These are phyloP conservation scores for Auricularia auricula-judae DNA, from an alignment of 768 basidiomycete species.

Conservation along the genomic window DNA sequence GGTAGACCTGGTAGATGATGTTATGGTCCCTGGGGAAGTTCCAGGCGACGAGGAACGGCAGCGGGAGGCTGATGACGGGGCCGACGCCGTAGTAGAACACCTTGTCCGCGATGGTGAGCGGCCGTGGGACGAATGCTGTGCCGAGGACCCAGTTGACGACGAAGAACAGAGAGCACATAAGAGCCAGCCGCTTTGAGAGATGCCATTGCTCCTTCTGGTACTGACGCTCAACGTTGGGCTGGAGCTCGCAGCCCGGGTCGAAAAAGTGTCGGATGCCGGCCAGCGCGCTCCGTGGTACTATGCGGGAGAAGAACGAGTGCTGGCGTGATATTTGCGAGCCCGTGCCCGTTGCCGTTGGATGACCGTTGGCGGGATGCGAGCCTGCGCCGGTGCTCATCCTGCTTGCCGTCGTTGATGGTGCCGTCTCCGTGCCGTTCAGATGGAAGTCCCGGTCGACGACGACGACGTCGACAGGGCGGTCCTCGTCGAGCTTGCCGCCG, in stretches of 20 bases:
- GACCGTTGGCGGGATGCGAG: conserved; percentile 31
- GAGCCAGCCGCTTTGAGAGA: conserved; percentile 34
- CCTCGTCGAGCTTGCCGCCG: conserved; percentile 3
- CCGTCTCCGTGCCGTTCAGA: conserved; percentile 10
- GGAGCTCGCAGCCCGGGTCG: background rate
- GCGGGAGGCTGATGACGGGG: conserved; percentile 48
- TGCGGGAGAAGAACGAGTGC: conserved; percentile 46
- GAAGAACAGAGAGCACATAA: conserved; percentile 55
- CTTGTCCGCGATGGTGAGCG: conserved; percentile 39
- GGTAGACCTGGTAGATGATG: conserved; percentile 48
- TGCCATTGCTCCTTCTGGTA: conserved; percentile 41
- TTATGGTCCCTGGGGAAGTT: conserved; percentile 60
- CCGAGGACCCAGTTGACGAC: conserved; percentile 61
- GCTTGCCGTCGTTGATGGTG: background rate
- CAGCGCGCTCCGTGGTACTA: conserved; percentile 41
- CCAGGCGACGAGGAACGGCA: conserved; percentile 53
- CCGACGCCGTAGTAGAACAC: conserved; percentile 53
- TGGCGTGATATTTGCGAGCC: conserved; percentile 28
- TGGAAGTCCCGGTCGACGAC: conserved; percentile 56
- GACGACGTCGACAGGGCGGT: conserved; percentile 45
- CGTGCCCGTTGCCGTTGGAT: conserved; percentile 23
- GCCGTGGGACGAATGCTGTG: conserved; percentile 36
- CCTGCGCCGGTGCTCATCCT: conserved; percentile 13
- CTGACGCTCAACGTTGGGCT: conserved; percentile 31
- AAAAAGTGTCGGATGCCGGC: background rate